phyloP scores from a whole-genome alignment of 2,329 filamentous ascomycete species.

The Dactylellina drechsleri region DNA sequence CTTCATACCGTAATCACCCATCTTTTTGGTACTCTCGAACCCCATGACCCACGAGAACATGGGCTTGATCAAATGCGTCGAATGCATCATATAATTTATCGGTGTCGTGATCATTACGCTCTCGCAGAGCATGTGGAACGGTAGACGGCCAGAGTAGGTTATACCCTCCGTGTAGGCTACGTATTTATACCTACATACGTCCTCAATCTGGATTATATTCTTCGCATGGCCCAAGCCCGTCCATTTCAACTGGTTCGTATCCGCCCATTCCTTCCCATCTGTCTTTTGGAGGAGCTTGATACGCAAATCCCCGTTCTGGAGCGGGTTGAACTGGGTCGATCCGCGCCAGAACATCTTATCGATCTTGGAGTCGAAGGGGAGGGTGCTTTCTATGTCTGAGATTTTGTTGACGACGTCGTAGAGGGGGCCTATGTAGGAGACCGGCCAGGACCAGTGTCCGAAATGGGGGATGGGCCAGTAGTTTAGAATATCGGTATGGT shows the following conservation, averaged over 20 bases:
- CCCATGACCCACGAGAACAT: slow-evolving; percentile 62
- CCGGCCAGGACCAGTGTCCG: slow-evolving; percentile 53
- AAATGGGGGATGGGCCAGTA: slow-evolving; percentile 52
- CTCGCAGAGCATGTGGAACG: slow-evolving; percentile 66
- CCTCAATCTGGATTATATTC: slow-evolving; percentile 66
- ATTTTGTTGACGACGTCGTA: slow-evolving; percentile 30
- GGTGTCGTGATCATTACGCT: slow-evolving; percentile 66
- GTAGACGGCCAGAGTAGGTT: slow-evolving; percentile 67
- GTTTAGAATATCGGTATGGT: slow-evolving; percentile 45
- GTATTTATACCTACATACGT: slow-evolving; percentile 67
- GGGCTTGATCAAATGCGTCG: slow-evolving; percentile 65
- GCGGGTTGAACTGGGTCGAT: slow-evolving; percentile 66
- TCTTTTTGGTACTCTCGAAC: slow-evolving; percentile 51
- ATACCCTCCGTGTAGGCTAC: slow-evolving; percentile 68
- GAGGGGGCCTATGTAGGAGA: slow-evolving; percentile 42
- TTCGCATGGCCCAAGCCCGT: slow-evolving; percentile 59
- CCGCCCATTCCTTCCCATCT: slow-evolving; percentile 64
- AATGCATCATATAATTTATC: slow-evolving; percentile 64
- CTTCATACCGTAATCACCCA: slow-evolving; percentile 32
- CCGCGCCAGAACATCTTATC: slow-evolving; percentile 63
- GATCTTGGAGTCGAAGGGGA: slow-evolving; percentile 59
- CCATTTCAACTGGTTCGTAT: slow-evolving; percentile 64
- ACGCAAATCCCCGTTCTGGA: slow-evolving; percentile 62
- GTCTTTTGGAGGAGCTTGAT: slow-evolving; percentile 62
- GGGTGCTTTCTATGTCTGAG: slow-evolving; percentile 50